A percentile compares a stretch with the other conserved stretches of the same genome.
phyloP scores from a whole-genome alignment of 129 eudicot genomes.

The Pulicaria dysenterica region DNA sequence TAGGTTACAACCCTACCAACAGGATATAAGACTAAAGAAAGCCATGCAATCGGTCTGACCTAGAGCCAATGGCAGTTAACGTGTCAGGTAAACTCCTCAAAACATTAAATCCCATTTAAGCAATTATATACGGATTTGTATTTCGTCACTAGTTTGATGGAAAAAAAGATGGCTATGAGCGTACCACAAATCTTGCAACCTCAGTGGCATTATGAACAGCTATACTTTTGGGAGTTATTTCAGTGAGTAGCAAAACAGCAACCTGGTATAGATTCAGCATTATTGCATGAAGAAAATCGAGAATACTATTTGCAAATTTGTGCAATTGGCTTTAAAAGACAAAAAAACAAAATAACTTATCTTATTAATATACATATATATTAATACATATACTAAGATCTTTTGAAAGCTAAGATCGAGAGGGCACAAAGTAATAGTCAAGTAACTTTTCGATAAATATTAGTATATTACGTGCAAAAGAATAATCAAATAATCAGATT shows the following conservation, averaged over 20 bases:
- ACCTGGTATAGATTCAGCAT: conserved; percentile 55
- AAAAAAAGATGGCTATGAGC: conserved; percentile 32
- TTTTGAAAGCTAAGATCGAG: too few species aligned
- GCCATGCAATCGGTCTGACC: conserved; percentile 99
- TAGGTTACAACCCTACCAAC: conserved; percentile 96
- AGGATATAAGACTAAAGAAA: conserved; percentile 86
- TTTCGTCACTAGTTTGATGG: conserved; percentile 13
- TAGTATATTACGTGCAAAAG: too few species aligned
- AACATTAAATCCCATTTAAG: neutral
- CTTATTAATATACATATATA: neutral
- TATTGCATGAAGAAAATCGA: neutral
- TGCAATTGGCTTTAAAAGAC: neutral
- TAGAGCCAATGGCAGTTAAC: conserved; percentile 48
- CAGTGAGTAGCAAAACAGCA: conserved; percentile 91
- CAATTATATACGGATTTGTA: neutral
- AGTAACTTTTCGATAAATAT: too few species aligned
- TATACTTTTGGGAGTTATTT: conserved; percentile 96
- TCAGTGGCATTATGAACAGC: conserved; percentile 99
- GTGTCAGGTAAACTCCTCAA: conserved; percentile 25
- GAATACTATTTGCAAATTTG: neutral
- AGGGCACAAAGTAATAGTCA: too few species aligned
- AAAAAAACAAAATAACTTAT: neutral
- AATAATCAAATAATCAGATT: neutral
- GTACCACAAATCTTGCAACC: conserved; percentile 99
- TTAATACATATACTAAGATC: too few species aligned